These are phyloP conservation scores for Perilla frutescens DNA, from an alignment of 257 asterid genomes.

Conservation along the genomic window DNA sequence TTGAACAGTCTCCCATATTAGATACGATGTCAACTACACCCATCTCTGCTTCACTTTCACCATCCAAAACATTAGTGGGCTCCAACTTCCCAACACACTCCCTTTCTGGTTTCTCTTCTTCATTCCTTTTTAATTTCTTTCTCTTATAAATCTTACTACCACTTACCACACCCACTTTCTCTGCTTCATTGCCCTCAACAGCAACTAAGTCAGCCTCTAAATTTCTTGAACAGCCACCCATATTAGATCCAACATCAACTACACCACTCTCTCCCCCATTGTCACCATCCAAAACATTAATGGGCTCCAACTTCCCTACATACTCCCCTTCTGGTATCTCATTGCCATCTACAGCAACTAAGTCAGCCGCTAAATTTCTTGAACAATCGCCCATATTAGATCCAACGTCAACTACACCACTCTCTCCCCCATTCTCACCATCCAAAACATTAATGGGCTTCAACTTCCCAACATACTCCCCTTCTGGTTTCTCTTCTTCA, in stretches of 20 bases:
- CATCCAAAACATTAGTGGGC: constrained; percentile 29
- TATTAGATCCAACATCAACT: constrained; percentile 32
- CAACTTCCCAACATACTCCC: constrained; percentile 37
- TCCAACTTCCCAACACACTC: constrained; percentile 37
- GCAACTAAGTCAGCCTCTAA: constrained; percentile 39
- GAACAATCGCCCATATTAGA: constrained; percentile 31
- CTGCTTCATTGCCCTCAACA: constrained; percentile 31
- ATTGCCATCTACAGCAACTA: constrained; percentile 23
- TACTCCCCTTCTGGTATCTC: neutral
- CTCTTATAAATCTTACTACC: constrained; percentile 35
- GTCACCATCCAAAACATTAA: constrained; percentile 30
- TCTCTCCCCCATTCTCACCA: constrained; percentile 32
- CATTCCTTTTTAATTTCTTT: constrained; percentile 45
- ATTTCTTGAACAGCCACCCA: constrained; percentile 31
- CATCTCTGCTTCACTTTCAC: constrained; percentile 34
- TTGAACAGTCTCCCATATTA: constrained; percentile 31
- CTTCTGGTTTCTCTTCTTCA: constrained; percentile 36
- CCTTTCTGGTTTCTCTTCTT: constrained; percentile 36
- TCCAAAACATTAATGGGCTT: constrained; percentile 32
- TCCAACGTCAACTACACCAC: constrained; percentile 40
- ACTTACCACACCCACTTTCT: constrained; percentile 29
- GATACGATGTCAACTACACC: constrained; percentile 39
- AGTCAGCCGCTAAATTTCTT: constrained; percentile 37
- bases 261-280: constrained; percentile 42
- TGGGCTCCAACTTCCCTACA: constrained; percentile 24